Base-by-base conservation (phyloP, 768 basidiomycete species). In the Leccinum obscurum region DNA sequence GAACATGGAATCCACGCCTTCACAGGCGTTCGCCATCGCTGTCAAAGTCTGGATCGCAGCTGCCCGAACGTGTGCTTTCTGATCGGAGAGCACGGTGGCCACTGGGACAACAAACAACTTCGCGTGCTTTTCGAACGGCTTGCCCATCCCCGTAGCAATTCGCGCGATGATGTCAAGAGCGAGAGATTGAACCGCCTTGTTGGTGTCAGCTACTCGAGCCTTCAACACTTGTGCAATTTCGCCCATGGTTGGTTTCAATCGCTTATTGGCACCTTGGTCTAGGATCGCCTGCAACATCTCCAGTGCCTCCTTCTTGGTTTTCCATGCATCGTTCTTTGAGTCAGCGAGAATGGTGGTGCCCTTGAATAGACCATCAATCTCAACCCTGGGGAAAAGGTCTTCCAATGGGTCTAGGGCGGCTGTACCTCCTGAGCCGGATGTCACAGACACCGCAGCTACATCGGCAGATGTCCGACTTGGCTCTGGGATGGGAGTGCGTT, bases 261-360 rank as follows among this genome's bases (percentile, higher is more conserved):
- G 87, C 68, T 96, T 96, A 73, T 98, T 98, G 48, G 85, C 81
- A 54, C 92, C 92, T 75, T 94, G 90, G 68, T 98, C 95, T 37
- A 99, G 76, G 59, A 93, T 83, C 0, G 84, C 86, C 68, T 93
- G 89, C 17, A 98, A 73, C 0, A 80, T 78, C 73, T 98, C 97
- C 59, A 98, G 79, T 3, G 92, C 95, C 68, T 98, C 96, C 72
- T 99, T 99, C 76, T 95, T 89, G 1, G 85, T 86, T 77, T 98
- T 98, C 96, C 96, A 99, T 0, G 93, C 88, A 64, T 96, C 95
- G 66, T 88, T 96, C 77, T 93, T 95, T 10, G 88, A 81, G 66
- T 94, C 93, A 2, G 86, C 80, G 15, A 97, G 75, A 52, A 95
- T 89, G 5, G 87, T 86, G 1, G 93, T 93, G 24, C 89, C 89